Conservation (phyloP, 257 asterid genomes). For the Vinca minor region DNA sequence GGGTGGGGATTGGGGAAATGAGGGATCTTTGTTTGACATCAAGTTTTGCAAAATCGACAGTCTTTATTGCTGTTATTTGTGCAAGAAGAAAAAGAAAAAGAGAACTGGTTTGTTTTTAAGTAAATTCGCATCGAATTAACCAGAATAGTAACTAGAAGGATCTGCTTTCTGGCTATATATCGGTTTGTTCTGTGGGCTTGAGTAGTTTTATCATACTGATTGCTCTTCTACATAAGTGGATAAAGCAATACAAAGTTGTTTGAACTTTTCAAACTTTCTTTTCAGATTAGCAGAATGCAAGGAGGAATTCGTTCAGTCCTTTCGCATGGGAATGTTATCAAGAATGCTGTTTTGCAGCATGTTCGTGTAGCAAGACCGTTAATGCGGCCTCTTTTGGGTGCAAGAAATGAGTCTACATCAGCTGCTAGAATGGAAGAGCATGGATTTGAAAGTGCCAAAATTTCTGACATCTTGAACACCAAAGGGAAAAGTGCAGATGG, state of each 20-base stretch:
- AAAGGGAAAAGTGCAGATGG: constrained; percentile 93
- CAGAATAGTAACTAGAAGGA: too few species aligned
- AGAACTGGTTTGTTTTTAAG: neutral
- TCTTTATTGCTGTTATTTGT: neutral
- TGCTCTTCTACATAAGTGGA: too few species aligned
- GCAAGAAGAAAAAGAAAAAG: neutral
- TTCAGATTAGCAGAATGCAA: constrained; percentile 58
- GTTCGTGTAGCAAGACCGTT: constrained; percentile 49
- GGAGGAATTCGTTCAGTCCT: constrained; percentile 70
- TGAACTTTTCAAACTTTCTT: too few species aligned
- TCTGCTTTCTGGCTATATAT: neutral
- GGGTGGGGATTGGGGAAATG: too few species aligned
- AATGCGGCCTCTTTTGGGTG: constrained; percentile 29
- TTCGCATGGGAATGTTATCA: constrained; percentile 55
- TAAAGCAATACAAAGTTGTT: neutral
- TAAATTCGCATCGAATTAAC: too few species aligned
- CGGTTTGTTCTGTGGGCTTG: too few species aligned
- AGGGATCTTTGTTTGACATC: neutral
- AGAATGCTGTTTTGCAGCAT: constrained; percentile 59
- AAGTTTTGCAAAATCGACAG: neutral
- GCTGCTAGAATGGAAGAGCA: constrained; percentile 87
- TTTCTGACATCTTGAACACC: constrained; percentile 56
- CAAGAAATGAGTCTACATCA: constrained; percentile 61
- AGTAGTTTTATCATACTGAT: neutral
- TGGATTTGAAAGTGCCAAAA: constrained; percentile 87